Evolutionary conservation across 176 grass and related monocot species (phyloP), one percentile per base, ranked within the genome.

Genomic region (Phyllostachys edulis): DNA sequence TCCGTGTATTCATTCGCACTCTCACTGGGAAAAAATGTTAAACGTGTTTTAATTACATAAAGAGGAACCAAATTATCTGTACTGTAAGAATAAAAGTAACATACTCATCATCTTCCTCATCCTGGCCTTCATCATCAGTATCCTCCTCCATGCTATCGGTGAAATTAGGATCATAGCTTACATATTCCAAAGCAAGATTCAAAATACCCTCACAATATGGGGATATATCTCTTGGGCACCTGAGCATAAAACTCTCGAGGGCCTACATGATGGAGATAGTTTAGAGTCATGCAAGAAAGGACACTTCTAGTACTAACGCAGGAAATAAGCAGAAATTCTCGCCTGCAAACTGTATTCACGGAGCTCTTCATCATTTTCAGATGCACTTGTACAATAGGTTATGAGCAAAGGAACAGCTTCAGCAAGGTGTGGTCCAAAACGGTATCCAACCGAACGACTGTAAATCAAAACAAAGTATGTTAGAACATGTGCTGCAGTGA

Each of bases 121-220:
- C 96, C 67, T 86, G 86, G 18, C 77, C 91, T 84, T 94, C 96
- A 83, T 94, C 78, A 52, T 99, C 96, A 57, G 91, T 99, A 82
- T 99, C 96, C 85, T 99, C 96, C 59, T 99, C 96, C 96, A 99
- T 96, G 83, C 77, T 91, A 80, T 96, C 96, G 6, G 96, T 99
- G 84, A 96, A 99, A 93, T 99, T 99, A 42, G 96, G 96, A 87
- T 99, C 96, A 87, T 99, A 99, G 81, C 93, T 96, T 75, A 99
- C 75, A 90, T 99, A 99, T 71, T 94, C 91, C 85, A 99, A 90
- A 65, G 91, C 87, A 77, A 99, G 91, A 90, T 87, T 91, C 84
- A 99, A 54, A 82, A 99, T 94, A 79, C 84, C 78, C 63, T 91
- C 93, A 81, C 91, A 95, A 82, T 92, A 89, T 63, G 89, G 81